phyloP scores from a whole-genome alignment of 805 yeast genomes.

The Candida coleopterorum region DNA sequence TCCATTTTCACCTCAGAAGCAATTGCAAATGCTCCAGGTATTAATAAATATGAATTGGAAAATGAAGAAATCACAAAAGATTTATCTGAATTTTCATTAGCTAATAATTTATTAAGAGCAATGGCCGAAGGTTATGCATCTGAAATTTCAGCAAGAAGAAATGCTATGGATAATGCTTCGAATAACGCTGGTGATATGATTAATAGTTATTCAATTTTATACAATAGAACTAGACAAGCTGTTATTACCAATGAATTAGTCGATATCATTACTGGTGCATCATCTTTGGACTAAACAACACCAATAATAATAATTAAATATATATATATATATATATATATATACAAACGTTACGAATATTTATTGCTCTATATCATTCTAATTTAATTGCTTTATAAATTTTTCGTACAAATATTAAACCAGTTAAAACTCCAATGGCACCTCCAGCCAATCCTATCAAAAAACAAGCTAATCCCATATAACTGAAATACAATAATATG shows the following conservation, averaged over 20 bases:
- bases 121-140: constrained; percentile 98
- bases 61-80: constrained; percentile 64
- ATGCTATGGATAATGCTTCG: constrained; percentile 99
- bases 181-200: constrained; percentile 99
- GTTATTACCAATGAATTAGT: constrained; percentile 99
- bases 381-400: constrained; percentile 56
- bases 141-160: constrained; percentile 97
- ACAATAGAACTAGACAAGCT: constrained; percentile 99
- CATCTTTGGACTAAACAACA: constrained; percentile 74
- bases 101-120: constrained; percentile 85
- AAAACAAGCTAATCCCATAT: constrained; percentile 60
- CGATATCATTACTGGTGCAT: constrained; percentile 99
- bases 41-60: constrained; percentile 74
- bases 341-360: background rate
- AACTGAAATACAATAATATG: constrained; percentile 62
- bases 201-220: constrained; percentile 89
- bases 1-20: constrained; percentile 65
- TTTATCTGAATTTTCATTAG: constrained; percentile 79
- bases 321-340: too few relatives aligned
- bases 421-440: constrained; percentile 64
- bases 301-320: background rate
- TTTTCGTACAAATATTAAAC: constrained; percentile 58
- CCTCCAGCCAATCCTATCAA: constrained; percentile 71
- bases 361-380: constrained; percentile 31
- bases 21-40: constrained; percentile 80